Base-by-base conservation (phyloP, 805 yeast species). In the Candida khao-thaluensis region DNA sequence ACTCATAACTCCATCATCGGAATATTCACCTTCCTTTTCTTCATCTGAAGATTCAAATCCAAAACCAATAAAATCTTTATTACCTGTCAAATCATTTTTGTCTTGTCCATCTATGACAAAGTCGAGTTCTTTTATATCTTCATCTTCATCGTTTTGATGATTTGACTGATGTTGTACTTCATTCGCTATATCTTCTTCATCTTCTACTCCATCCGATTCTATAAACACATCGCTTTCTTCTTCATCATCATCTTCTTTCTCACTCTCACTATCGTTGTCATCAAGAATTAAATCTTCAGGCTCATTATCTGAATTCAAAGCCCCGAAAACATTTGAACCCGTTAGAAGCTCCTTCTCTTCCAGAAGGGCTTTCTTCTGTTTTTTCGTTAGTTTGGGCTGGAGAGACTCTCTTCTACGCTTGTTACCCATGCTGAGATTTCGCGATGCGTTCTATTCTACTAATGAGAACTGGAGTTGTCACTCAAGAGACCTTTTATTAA, bases 31-130 rank as follows among this genome's bases (percentile, higher is more conserved):
- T 17, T 51, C 51, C 15, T 11, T 7, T 17, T 45, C 56, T 4
- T 62, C 69, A 5, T 65, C 76, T 6, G 74, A 72, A 1, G 75
- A 71, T 5, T 69, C 62, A 37, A 71, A 66, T 10, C 76, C 82
- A 54, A 79, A 76, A 9, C 73, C 79, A 15, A 79, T 79, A 47
- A 72, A 79, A 41, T 78, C 82, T 36, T 64, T 66, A 42, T 76
- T 73, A 26, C 65, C 62, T 2, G 73, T 51, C 3, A 74, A 53
- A 27, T 64, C 74, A 42, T 72, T 70, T 38, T 26, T 33, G 5
- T 28, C 22, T 7, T 8, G 24, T 10, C 7, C 24, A 14, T 35
- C 30, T 37, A 20, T 30, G 6, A 20, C 14, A 12, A 18, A 21
- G 11, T n/a, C 22, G 3, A 21, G n/a, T 15, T 31, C 20, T 14